Percentiles rank a stretch among this genome's conserved stretches.
phyloP scores from a whole-genome alignment of 257 asterid genomes.

The Nicotiana tabacum region DNA sequence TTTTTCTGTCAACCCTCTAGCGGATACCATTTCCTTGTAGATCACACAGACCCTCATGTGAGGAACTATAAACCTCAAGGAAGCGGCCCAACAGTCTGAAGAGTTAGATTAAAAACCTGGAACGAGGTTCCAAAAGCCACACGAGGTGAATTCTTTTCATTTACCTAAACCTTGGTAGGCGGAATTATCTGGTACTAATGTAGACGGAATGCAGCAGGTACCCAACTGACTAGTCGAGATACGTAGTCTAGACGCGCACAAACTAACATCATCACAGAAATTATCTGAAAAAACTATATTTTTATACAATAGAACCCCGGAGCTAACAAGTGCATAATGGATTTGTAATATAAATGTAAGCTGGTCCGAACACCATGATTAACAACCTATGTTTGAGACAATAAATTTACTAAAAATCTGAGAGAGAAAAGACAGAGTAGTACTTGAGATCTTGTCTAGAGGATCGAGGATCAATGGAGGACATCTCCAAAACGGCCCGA shows the following conservation, averaged over 20 bases:
- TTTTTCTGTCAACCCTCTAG: background rate
- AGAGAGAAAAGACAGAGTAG: background rate
- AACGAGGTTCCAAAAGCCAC: background rate
- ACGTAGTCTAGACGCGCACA: background rate
- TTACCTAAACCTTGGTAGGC: background rate
- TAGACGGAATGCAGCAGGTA: background rate
- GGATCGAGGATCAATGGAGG: slow-evolving; percentile 29
- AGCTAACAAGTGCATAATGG: background rate
- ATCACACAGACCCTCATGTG: background rate
- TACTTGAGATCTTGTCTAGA: slow-evolving; percentile 25
- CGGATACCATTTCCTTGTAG: background rate
- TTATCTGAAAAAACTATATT: background rate
- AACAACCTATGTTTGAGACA: background rate
- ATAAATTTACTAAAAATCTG: background rate
- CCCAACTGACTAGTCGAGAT: background rate
- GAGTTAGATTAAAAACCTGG: background rate
- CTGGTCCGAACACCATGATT: background rate
- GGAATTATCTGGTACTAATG: background rate
- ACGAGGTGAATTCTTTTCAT: background rate
- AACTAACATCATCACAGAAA: background rate
- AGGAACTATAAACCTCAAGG: background rate
- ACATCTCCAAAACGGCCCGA: slow-evolving; percentile 39
- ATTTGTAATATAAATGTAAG: background rate
- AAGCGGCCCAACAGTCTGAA: background rate
- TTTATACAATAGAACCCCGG: background rate